Conservation (phyloP, 768 basidiomycete genomes). For the Amanita jacksonii region DNA sequence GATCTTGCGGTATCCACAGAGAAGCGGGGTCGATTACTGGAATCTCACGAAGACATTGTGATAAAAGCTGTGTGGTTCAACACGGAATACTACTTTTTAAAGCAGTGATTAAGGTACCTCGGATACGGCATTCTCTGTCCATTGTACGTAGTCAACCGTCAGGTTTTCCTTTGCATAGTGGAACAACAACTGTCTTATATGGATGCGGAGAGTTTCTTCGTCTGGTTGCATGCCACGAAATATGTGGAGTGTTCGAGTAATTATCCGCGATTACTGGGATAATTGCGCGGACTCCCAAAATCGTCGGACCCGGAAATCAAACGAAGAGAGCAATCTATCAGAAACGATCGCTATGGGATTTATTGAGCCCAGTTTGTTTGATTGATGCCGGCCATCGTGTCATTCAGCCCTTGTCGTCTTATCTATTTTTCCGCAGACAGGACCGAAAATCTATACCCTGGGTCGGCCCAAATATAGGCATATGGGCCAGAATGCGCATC, state of each 20-base stretch:
- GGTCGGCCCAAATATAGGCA: too few relatives aligned
- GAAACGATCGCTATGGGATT: too few relatives aligned
- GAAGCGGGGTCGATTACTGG: slow-evolving; percentile 42
- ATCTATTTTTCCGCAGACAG: slow-evolving; percentile 14
- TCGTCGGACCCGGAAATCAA: neutral
- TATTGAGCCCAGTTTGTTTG: neutral
- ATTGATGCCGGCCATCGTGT: too few relatives aligned
- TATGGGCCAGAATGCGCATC: too few relatives aligned
- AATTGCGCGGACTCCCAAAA: neutral
- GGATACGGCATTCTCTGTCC: slow-evolving; percentile 39
- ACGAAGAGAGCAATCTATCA: neutral
- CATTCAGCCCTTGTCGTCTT: too few relatives aligned
- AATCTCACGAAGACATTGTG: slow-evolving; percentile 29
- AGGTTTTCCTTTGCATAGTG: slow-evolving; percentile 45
- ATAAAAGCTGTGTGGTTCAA: slow-evolving; percentile 25
- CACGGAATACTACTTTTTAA: neutral
- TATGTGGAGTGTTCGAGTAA: neutral
- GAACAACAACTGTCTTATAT: slow-evolving; percentile 46
- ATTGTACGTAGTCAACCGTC: slow-evolving; percentile 43
- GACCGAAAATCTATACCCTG: slow-evolving; percentile 11
- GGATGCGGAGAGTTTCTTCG: slow-evolving; percentile 24
- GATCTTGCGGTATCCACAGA: slow-evolving; percentile 44
- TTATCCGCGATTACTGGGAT: neutral
- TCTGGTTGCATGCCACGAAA: neutral
- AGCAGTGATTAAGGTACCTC: slow-evolving; percentile 23